Evolutionary conservation across 2,329 filamentous ascomycete genomes (phyloP), one percentile per base, ranked within the genome.

Genomic region (Didymella pinodella): DNA sequence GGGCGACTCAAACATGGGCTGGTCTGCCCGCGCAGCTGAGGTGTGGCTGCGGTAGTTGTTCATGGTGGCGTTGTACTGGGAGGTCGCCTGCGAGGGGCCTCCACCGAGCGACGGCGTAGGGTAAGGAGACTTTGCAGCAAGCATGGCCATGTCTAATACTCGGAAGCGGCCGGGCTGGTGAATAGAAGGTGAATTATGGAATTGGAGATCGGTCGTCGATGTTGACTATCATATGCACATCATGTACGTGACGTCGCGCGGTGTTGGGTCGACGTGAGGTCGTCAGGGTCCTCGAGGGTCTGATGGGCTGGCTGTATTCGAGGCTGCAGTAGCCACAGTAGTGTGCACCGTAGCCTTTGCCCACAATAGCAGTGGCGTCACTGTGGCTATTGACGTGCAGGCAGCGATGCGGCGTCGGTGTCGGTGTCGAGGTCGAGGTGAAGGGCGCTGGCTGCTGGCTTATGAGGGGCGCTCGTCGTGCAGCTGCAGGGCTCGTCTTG

Each of bases 101-200:
- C 66, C 71, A 54, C 66, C 71, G 46, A 88, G 77, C 54, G 85
- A 81, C 41, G 75, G 73, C 52, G 86, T 80, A 66, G 88, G 83
- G 73, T 89, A 92, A 43, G 89, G 84, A 68, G 89, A 82, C 76
- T 93, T 92, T 61, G 90, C 87, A 65, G 90, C 90, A 72, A 93
- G 81, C 87, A 93, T 91, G 71, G 90, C 88, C 90, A 93, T 92
- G 61, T 54, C 57, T 50, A 47, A 40, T 54, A 47, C 40, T 4
- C 46, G 40, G 43, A 32, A 16, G 32, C 44, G 34, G 26, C 6
- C 14, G 32, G 34, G 52, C 26, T 34, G 46, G 31, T n/a, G 46
- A 46, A n/a, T 7, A 59, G 29, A 40, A 18, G 25, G 48, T 25
- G 14, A 14, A 49, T 28, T 16, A 54, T 26, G 52, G 43, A 29